Conservation (phyloP, 106 monocot genomes). For the Dendrobium huoshanense region DNA sequence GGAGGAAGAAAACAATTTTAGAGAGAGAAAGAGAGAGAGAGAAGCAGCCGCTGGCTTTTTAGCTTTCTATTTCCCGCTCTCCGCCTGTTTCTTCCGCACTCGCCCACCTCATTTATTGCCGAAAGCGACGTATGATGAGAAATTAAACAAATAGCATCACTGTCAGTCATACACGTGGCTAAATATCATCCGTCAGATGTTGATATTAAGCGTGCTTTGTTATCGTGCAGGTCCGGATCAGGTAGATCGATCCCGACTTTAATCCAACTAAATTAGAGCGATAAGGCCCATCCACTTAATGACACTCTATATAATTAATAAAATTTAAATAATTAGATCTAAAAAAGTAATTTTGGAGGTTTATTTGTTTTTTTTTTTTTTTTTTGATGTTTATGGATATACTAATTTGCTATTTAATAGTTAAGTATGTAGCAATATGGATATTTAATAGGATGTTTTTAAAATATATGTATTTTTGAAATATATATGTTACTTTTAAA, state of each 20-base stretch:
- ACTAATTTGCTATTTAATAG: too few species aligned
- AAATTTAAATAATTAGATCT: too few species aligned
- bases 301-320: too few species aligned
- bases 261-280: too few species aligned
- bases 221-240: not conserved
- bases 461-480: too few species aligned
- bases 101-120: not conserved
- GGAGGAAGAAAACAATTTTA: not conserved
- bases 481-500: too few species aligned
- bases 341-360: too few species aligned
- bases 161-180: not conserved
- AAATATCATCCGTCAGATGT: not conserved
- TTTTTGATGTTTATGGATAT: too few species aligned
- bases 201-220: not conserved
- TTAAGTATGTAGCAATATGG: too few species aligned
- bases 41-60: not conserved
- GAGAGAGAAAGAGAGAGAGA: not conserved
- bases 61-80: constrained; percentile 7
- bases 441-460: too few species aligned
- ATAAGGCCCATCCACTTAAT: too few species aligned
- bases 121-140: constrained; percentile 10
- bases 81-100: not conserved
- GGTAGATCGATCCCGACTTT: not conserved
- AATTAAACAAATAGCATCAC: not conserved
- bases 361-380: too few species aligned